Evolutionary conservation across 331 rosid species (phyloP).

Genomic region (Acacia pycnantha): DNA sequence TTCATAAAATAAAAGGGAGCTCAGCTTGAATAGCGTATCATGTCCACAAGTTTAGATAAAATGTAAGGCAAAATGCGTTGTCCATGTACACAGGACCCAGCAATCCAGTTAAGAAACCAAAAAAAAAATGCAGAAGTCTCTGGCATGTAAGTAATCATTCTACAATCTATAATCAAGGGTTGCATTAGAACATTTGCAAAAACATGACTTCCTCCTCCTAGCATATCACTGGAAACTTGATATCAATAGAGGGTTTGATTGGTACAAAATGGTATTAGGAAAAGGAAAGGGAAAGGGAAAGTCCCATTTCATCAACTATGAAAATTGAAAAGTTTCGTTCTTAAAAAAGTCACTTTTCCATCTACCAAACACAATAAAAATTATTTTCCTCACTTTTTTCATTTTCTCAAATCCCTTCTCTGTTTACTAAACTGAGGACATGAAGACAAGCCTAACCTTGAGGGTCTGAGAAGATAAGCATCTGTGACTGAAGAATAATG

Average conservation of each 20-base stretch:
- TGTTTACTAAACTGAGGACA: background rate
- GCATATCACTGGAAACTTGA: background rate
- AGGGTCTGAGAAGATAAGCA: background rate
- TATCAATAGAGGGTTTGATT: background rate
- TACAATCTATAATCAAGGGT: background rate
- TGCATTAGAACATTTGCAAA: background rate
- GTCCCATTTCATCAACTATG: background rate
- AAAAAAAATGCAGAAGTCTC: background rate
- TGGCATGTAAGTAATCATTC: background rate
- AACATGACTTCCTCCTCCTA: background rate
- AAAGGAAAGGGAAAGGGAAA: background rate
- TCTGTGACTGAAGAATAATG: background rate
- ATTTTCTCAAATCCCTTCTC: background rate
- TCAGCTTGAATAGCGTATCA: background rate
- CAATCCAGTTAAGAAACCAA: background rate
- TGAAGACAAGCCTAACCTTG: background rate
- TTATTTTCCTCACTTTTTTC: background rate
- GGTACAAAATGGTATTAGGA: background rate
- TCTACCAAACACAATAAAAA: background rate
- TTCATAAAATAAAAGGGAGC: slow-evolving; percentile 14
- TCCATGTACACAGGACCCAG: background rate
- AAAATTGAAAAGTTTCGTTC: background rate
- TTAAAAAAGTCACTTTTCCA: background rate
- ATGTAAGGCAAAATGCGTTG: background rate
- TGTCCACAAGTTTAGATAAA: background rate